phyloP scores from a whole-genome alignment of 179 eudicot genomes.

The Spergularia azorica region DNA sequence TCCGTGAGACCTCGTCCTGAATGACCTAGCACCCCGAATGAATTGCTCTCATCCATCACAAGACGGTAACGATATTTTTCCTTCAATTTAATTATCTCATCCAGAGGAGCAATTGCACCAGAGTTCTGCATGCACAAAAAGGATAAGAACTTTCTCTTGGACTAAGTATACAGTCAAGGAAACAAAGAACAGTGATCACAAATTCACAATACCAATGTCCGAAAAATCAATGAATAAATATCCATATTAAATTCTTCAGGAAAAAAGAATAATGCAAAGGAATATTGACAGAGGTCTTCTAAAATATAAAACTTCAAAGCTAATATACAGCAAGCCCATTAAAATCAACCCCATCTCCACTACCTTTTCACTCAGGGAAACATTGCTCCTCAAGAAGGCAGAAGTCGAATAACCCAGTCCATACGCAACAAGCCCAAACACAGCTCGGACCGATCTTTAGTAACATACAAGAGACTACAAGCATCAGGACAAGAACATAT shows the following conservation, averaged over 20 bases:
- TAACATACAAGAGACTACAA: too few species aligned
- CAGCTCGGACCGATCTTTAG: too few species aligned
- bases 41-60: constrained; percentile 89
- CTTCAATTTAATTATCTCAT: constrained; percentile 81
- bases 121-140: constrained; percentile 63
- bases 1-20: constrained; percentile 94
- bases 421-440: too few species aligned
- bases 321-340: background rate
- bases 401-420: background rate
- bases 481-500: too few species aligned
- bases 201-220: background rate
- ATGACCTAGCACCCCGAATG: constrained; percentile 85
- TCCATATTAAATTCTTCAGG: background rate
- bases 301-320: background rate
- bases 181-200: background rate
- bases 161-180: background rate
- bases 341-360: background rate
- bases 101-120: constrained; percentile 87
- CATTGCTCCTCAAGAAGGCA: background rate
- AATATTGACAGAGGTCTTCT: background rate
- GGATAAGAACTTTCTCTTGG: background rate
- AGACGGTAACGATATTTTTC: constrained; percentile 86
- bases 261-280: background rate
- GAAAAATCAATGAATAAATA: background rate
- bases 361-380: background rate